phyloP scores from a whole-genome alignment of 2,329 filamentous ascomycete genomes.

The Chrysosporium queenslandicum region DNA sequence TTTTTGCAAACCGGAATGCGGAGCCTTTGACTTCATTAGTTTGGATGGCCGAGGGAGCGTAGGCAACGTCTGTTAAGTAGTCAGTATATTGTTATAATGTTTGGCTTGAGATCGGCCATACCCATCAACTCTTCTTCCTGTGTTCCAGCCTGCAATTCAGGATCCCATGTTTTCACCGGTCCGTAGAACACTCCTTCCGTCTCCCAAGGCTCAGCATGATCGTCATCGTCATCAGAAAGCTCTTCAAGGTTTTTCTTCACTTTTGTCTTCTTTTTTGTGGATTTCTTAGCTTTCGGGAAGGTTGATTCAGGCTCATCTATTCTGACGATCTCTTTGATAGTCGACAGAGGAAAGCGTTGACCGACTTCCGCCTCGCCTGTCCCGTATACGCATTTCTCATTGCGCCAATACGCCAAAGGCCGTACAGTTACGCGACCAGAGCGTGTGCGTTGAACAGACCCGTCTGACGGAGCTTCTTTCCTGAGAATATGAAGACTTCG shows the following conservation, averaged over 20 bases:
- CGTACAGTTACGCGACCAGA: slow-evolving; percentile 69
- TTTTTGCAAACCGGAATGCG: slow-evolving; percentile 80
- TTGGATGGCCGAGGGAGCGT: slow-evolving; percentile 47
- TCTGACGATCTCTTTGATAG: slow-evolving; percentile 67
- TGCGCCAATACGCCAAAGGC: slow-evolving; percentile 77
- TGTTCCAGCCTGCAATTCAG: slow-evolving; percentile 28
- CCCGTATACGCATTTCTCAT: slow-evolving; percentile 65
- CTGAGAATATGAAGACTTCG: slow-evolving; percentile 43
- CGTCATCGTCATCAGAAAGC: slow-evolving; percentile 30
- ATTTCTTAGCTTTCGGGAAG: slow-evolving; percentile 28
- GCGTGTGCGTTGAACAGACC: slow-evolving; percentile 53
- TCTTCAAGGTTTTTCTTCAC: slow-evolving; percentile 31
- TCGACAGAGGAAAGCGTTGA: slow-evolving; percentile 54
- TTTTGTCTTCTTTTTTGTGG: slow-evolving; percentile 30
- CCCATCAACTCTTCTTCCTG: slow-evolving; percentile 36
- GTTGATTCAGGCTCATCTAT: slow-evolving; percentile 51
- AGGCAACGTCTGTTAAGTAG: slow-evolving; percentile 46
- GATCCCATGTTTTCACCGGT: slow-evolving; percentile 37
- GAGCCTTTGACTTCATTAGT: slow-evolving; percentile 52
- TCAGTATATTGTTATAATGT: slow-evolving; percentile 18
- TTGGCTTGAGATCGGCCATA: slow-evolving; percentile 16
- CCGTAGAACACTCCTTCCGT: slow-evolving; percentile 34
- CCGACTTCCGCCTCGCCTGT: slow-evolving; percentile 48
- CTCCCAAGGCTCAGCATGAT: slow-evolving; percentile 37
- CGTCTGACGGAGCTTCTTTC: slow-evolving; percentile 44